A percentile compares a stretch with the other conserved stretches of the same genome.
Conservation (phyloP, 2,329 filamentous ascomycete species). For the Trichoderma sp. region DNA sequence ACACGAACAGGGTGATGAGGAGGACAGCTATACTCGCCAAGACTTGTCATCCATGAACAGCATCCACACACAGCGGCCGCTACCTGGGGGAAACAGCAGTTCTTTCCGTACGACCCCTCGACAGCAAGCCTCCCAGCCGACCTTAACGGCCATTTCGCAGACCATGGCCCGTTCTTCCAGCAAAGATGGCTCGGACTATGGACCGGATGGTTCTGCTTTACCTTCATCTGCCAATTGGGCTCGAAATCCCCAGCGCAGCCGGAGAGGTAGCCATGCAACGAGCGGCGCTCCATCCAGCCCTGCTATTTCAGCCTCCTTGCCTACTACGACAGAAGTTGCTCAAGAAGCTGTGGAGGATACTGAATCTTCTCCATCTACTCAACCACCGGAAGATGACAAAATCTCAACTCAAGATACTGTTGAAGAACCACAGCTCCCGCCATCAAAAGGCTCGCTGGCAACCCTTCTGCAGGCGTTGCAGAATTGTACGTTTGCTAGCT, state of each 20-base stretch:
- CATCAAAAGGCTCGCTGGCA: constrained; percentile 31
- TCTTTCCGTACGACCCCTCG: constrained; percentile 54
- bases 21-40: constrained; percentile 92
- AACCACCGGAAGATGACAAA: constrained; percentile 14
- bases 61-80: constrained; percentile 71
- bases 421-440: background rate
- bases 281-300: constrained; percentile 81
- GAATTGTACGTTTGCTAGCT: constrained; percentile 34
- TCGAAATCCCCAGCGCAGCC: constrained; percentile 63
- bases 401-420: background rate
- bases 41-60: constrained; percentile 94
- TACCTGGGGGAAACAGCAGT: constrained; percentile 49
- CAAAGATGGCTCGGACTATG: constrained; percentile 69
- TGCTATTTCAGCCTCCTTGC: constrained; percentile 60
- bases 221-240: constrained; percentile 95
- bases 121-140: constrained; percentile 43
- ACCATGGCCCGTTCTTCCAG: constrained; percentile 74
- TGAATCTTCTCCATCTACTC: constrained; percentile 23
- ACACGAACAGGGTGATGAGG: constrained; percentile 96
- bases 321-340: constrained; percentile 49
- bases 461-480: constrained; percentile 39
- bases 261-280: constrained; percentile 74
- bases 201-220: constrained; percentile 80
- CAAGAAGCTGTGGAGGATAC: constrained; percentile 42
- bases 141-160: constrained; percentile 46